phyloP scores from a whole-genome alignment of 2,329 filamentous ascomycete species.

The Golovinomyces cichoracearum region DNA sequence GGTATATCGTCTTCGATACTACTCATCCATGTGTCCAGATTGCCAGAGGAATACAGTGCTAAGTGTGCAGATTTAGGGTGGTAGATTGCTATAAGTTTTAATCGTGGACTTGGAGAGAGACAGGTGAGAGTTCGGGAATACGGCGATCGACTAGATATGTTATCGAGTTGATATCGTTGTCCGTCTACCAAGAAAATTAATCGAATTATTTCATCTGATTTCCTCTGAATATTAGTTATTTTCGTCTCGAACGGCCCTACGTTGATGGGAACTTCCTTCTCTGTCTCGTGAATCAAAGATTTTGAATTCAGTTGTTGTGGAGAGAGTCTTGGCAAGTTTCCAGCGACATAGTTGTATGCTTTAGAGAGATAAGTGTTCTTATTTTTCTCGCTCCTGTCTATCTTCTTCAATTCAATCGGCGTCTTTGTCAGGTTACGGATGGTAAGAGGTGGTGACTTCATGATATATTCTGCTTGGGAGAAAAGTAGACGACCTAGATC shows the following conservation, averaged over 20 bases:
- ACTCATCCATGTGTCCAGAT: slow-evolving; percentile 56
- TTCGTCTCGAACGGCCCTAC: slow-evolving; percentile 43
- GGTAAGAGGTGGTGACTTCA: slow-evolving; percentile 23
- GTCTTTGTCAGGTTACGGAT: slow-evolving; percentile 62
- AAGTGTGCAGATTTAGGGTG: slow-evolving; percentile 28
- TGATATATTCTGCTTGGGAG: slow-evolving; percentile 1
- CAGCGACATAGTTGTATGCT: slow-evolving; percentile 22
- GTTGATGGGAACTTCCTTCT: slow-evolving; percentile 33
- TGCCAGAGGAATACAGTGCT: slow-evolving; percentile 43
- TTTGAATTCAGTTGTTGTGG: slow-evolving; percentile 15
- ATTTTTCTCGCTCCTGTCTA: slow-evolving; percentile 43
- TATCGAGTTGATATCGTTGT: slow-evolving; percentile 44
- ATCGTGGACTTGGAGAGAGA: slow-evolving; percentile 24
- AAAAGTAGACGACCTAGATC: not conserved
- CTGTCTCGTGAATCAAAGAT: slow-evolving; percentile 32
- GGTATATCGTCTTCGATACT: slow-evolving; percentile 44
- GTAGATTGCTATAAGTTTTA: slow-evolving; percentile 40
- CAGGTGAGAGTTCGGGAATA: slow-evolving; percentile 35
- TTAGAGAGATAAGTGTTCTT: slow-evolving; percentile 14
- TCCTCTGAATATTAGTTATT: slow-evolving; percentile 33
- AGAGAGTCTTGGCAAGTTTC: slow-evolving; percentile 19
- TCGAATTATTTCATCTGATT: slow-evolving; percentile 40
- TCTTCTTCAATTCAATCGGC: slow-evolving; percentile 41
- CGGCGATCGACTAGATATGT: slow-evolving; percentile 31
- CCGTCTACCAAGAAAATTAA: slow-evolving; percentile 43